Evolutionary conservation across 257 asterid species (phyloP).

Genomic region (Gentiana dahurica): DNA sequence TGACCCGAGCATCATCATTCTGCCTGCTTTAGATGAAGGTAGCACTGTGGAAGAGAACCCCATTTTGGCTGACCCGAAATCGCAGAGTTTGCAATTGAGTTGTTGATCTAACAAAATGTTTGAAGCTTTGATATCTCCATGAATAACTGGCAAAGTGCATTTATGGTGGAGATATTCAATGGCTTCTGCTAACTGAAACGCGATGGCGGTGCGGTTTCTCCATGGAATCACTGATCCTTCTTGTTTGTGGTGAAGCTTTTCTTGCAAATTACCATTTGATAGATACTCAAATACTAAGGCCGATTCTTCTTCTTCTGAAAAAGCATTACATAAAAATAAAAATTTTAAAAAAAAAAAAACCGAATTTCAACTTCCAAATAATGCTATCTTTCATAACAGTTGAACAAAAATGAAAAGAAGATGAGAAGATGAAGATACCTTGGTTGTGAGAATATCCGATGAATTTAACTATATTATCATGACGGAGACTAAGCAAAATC

Average conservation of each 20-base stretch:
- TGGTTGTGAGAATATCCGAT: constrained; percentile 39
- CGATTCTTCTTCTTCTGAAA: constrained; percentile 31
- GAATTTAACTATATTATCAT: constrained; percentile 47
- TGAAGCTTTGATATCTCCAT: constrained; percentile 64
- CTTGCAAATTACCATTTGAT: constrained; percentile 51
- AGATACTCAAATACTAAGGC: constrained; percentile 37
- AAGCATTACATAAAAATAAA: too few relatives aligned
- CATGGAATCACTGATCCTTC: constrained; percentile 24
- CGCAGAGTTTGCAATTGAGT: constrained; percentile 64
- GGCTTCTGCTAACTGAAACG: constrained; percentile 58
- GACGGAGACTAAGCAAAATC: constrained; percentile 34
- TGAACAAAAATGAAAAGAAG: neutral
- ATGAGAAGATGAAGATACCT: constrained; percentile 14
- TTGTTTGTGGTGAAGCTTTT: constrained; percentile 31
- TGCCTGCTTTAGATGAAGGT: constrained; percentile 10
- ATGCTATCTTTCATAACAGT: too few relatives aligned
- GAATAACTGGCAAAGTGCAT: constrained; percentile 45
- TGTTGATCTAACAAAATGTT: constrained; percentile 43
- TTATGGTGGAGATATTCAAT: constrained; percentile 49
- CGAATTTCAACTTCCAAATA: neutral
- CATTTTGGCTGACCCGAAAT: constrained; percentile 62
- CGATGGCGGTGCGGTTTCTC: constrained; percentile 44
- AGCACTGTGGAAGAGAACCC: constrained; percentile 43
- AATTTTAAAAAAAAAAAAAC: too few relatives aligned
- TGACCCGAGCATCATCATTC: constrained; percentile 42